Evolutionary conservation across 176 grass and related monocot species (phyloP).

Genomic region (Triticum urartu): DNA sequence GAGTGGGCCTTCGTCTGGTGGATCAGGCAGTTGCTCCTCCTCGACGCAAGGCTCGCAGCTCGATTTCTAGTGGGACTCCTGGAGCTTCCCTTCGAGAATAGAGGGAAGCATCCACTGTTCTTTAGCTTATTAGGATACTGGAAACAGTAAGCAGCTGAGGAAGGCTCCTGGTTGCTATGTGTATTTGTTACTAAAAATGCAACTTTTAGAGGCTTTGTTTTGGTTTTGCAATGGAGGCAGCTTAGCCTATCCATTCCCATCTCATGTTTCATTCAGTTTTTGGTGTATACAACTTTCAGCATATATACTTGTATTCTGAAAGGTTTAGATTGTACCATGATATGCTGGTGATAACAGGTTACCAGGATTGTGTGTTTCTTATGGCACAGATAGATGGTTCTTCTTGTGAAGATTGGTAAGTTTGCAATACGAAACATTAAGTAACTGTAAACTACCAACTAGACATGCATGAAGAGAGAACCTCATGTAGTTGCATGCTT

Average conservation of each 20-base stretch:
- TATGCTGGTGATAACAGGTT: background rate
- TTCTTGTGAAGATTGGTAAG: background rate
- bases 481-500: background rate
- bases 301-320: background rate
- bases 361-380: too few relatives aligned
- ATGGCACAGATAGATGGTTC: background rate
- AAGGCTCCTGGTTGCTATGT: background rate
- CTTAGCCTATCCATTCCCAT: background rate
- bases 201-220: background rate
- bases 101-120: background rate
- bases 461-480: background rate
- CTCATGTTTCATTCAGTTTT: background rate
- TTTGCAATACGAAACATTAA: background rate
- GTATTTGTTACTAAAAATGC: background rate
- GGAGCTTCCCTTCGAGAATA: background rate
- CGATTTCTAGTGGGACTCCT: slow-evolving; percentile 49
- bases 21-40: slow-evolving; percentile 64
- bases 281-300: background rate
- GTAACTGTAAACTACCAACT: background rate
- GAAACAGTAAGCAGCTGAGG: background rate
- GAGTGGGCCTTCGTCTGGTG: slow-evolving; percentile 52
- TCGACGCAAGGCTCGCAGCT: slow-evolving; percentile 61
- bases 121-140: background rate
- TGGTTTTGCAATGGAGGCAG: background rate
- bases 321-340: background rate